Evolutionary conservation across 495 filamentous ascomycete species (phyloP).

Genomic region (Hyaloscypha variabilis): DNA sequence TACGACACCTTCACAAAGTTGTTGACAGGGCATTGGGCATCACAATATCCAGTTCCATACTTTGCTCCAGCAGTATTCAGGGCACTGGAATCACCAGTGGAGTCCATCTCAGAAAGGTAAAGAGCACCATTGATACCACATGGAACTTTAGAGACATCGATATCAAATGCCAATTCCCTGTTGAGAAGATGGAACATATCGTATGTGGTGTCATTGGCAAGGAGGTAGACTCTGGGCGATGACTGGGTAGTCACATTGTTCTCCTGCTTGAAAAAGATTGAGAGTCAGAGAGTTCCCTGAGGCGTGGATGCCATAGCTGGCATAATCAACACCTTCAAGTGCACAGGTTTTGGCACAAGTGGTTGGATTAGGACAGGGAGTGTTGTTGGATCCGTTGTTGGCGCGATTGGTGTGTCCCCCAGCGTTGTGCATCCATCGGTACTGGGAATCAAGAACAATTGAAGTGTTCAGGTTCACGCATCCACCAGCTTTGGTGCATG

Average conservation of each 20-base stretch:
- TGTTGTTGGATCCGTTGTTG: conserved; percentile 57
- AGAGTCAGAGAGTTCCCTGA: conserved; percentile 53
- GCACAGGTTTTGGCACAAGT: conserved; percentile 61
- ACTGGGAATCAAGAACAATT: conserved; percentile 67
- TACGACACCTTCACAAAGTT: conserved; percentile 67
- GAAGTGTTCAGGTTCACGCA: conserved; percentile 48
- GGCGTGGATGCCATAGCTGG: conserved; percentile 57
- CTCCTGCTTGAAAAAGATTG: conserved; percentile 51
- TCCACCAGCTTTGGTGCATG: conserved; percentile 44
- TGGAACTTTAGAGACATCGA: conserved; percentile 64
- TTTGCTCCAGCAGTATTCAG: conserved; percentile 68
- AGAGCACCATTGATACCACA: conserved; percentile 76
- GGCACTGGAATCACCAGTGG: conserved; percentile 57
- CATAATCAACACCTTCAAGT: conserved; percentile 62
- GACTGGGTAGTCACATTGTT: conserved; percentile 57
- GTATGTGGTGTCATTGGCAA: conserved; percentile 60
- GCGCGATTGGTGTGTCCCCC: conserved; percentile 62
- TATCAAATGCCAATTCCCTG: conserved; percentile 69
- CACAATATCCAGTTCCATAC: conserved; percentile 79
- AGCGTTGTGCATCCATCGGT: conserved; percentile 59
- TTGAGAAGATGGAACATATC: conserved; percentile 60
- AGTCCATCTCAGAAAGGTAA: conserved; percentile 68
- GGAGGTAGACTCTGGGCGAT: conserved; percentile 62
- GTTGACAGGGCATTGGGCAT: conserved; percentile 67
- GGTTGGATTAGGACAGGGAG: conserved; percentile 53